phyloP scores from a whole-genome alignment of 176 grass and related monocot genomes.

The Lolium multiflorum region DNA sequence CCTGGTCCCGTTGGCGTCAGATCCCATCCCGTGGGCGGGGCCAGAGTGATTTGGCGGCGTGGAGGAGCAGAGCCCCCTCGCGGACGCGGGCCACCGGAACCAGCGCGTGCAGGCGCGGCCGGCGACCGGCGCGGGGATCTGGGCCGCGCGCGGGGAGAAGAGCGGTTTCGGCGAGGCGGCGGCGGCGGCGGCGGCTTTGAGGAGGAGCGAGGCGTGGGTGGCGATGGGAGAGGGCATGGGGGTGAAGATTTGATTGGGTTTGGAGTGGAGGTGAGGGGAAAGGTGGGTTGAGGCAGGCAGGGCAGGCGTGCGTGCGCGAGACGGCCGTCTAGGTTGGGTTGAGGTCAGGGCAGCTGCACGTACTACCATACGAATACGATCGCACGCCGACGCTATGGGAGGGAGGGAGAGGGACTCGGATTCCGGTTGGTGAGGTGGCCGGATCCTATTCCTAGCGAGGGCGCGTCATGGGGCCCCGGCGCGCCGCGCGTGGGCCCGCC shows the following conservation, averaged over 20 bases:
- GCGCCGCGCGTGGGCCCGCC: neutral
- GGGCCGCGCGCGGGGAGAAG: constrained; percentile 48
- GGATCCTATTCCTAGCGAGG: constrained; percentile 2
- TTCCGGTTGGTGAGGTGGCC: constrained; percentile 26
- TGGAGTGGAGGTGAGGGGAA: neutral
- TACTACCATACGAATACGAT: neutral
- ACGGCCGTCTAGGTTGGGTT: neutral
- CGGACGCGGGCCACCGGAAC: constrained; percentile 45
- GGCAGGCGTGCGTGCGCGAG: neutral
- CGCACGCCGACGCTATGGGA: neutral
- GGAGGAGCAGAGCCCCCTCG: constrained; percentile 56
- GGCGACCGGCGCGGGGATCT: constrained; percentile 32
- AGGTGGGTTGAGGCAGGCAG: neutral
- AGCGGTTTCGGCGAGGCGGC: constrained; percentile 47
- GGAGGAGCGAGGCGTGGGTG: constrained; percentile 57
- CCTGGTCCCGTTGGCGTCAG: constrained; percentile 42
- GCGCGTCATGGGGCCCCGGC: constrained; percentile 17
- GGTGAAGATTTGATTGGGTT: constrained; percentile 30
- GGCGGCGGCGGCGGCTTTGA: constrained; percentile 52
- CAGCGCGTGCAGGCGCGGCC: constrained; percentile 33
- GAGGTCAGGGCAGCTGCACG: neutral
- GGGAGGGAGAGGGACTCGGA: neutral
- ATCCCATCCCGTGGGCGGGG: constrained; percentile 56
- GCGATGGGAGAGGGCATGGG: constrained; percentile 58
- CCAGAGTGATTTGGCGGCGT: constrained; percentile 38